A percentile compares a stretch with the other conserved stretches of the same genome.
Conservation (phyloP, 1,284 basidiomycete species). For the Ceratobasidium theobromae region DNA sequence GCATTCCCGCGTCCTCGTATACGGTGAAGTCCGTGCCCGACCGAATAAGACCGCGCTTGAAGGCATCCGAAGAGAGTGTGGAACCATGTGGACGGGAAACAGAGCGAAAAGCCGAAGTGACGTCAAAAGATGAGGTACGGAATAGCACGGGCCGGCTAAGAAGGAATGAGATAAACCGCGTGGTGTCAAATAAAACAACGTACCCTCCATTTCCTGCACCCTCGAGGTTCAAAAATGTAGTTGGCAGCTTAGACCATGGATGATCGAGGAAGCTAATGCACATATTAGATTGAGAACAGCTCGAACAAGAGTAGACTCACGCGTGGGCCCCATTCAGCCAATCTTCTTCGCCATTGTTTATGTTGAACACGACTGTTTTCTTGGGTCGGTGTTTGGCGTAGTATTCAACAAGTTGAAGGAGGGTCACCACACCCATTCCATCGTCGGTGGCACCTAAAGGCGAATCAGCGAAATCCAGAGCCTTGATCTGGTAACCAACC, state of each 20-base stretch:
- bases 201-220: conserved; percentile 78
- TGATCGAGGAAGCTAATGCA: conserved; percentile 62
- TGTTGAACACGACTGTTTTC: conserved; percentile 70
- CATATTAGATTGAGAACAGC: background rate
- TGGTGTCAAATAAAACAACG: conserved; percentile 37
- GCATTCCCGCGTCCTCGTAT: conserved; percentile 55
- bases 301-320: conserved; percentile 46
- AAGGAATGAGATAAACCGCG: background rate
- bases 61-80: conserved; percentile 64
- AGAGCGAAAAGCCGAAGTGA: conserved; percentile 52
- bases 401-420: conserved; percentile 65
- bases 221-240: conserved; percentile 74
- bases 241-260: conserved; percentile 65
- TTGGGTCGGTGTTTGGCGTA: conserved; percentile 55
- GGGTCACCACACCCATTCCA: conserved; percentile 68
- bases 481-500: conserved; percentile 41
- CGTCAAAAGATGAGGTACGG: conserved; percentile 58
- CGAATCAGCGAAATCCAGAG: background rate
- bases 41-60: conserved; percentile 59
- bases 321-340: conserved; percentile 67
- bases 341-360: conserved; percentile 82
- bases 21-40: conserved; percentile 70
- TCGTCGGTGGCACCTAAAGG: conserved; percentile 63
- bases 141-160: conserved; percentile 65
- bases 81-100: conserved; percentile 68